Percentiles rank a stretch among this genome's conserved stretches.
phyloP scores from a whole-genome alignment of 352 stramenopile species.

The Phytophthora vignae region DNA sequence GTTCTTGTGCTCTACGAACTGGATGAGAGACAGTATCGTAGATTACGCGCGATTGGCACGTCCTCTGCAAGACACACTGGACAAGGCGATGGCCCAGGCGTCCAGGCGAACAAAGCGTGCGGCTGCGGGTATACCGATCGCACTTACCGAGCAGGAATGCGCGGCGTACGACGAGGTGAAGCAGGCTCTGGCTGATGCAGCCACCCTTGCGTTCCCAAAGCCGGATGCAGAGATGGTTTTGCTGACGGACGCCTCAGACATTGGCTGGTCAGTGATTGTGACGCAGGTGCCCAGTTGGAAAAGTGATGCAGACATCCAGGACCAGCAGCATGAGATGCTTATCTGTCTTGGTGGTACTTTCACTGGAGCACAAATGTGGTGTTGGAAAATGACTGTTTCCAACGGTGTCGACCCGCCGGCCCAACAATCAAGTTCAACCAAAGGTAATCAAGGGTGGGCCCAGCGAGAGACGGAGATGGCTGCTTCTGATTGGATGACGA shows the following conservation, averaged over 20 bases:
- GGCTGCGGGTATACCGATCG: constrained; percentile 5
- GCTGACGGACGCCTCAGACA: constrained; percentile 4
- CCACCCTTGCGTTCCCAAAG: constrained; percentile 9
- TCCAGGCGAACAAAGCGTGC: constrained; percentile 2
- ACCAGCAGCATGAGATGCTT: constrained; percentile 9
- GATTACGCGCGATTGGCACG: constrained; percentile 4
- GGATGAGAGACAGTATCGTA: constrained; percentile 5
- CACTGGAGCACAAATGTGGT: too few relatives aligned
- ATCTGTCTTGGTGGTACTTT: constrained; percentile 12
- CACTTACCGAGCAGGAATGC: constrained; percentile 1
- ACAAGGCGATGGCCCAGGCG: not conserved
- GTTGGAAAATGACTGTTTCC: too few relatives aligned
- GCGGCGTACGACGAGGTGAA: constrained; percentile 9
- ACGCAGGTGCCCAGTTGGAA: not conserved
- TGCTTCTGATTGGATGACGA: too few relatives aligned
- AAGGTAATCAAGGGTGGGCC: too few relatives aligned
- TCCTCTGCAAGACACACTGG: constrained; percentile 2
- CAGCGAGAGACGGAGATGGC: too few relatives aligned
- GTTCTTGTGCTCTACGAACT: constrained; percentile 18
- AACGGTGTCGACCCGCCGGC: too few relatives aligned
- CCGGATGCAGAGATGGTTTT: constrained; percentile 3
- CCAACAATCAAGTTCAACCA: too few relatives aligned
- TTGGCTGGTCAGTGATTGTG: constrained; percentile 1
- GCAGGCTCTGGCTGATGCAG: constrained; percentile 4
- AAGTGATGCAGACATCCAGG: constrained; percentile 1